Conservation (phyloP, 2,329 filamentous ascomycete species). For the Cryphonectria radicalis region DNA sequence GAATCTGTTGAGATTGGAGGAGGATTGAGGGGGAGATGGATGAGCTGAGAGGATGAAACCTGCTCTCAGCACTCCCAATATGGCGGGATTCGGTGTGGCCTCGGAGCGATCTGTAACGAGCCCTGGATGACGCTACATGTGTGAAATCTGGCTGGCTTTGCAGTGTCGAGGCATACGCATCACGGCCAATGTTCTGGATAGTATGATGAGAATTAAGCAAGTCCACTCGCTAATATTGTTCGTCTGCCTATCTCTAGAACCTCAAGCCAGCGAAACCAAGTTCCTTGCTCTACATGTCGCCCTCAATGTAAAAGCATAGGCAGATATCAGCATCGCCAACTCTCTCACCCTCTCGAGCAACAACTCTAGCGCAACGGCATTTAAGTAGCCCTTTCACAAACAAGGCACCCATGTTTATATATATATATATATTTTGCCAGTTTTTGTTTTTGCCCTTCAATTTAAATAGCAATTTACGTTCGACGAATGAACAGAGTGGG, state of each 20-base stretch:
- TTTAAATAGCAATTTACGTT: constrained; percentile 42
- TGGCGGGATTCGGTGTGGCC: background rate
- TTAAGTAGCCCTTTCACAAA: background rate
- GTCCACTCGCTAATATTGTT: background rate
- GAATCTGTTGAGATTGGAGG: constrained; percentile 47
- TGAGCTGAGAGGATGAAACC: background rate
- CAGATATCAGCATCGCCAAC: background rate
- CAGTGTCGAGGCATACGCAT: background rate
- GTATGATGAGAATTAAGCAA: background rate
- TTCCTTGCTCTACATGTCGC: background rate
- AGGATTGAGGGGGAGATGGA: constrained; percentile 32
- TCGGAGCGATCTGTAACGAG: background rate
- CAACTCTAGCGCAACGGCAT: background rate
- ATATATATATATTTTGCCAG: too few relatives aligned
- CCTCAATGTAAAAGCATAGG: background rate
- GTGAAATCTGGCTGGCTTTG: background rate
- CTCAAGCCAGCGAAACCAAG: background rate
- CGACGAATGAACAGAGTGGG: constrained; percentile 42
- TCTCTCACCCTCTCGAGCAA: background rate
- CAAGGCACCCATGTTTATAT: background rate
- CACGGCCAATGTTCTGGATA: background rate
- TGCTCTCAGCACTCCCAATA: background rate
- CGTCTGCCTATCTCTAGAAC: background rate
- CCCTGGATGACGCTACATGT: background rate
- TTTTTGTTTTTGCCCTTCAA: background rate